Base-by-base conservation (phyloP, 306 rosid genomes). In the Echinosophora koreensis region DNA sequence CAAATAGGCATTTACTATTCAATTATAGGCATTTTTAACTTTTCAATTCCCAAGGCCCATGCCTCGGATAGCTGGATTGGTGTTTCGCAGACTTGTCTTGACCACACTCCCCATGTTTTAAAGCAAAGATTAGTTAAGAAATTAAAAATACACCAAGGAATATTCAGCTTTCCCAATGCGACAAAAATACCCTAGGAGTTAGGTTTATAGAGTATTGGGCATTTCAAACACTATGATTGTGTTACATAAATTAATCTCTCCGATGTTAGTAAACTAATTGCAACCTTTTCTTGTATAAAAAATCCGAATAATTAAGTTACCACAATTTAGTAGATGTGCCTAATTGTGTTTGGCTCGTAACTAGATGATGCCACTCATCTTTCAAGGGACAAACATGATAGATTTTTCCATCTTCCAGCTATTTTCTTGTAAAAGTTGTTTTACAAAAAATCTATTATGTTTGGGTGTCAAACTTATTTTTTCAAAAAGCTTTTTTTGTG, bases 131-230 rank as follows among this genome's bases (percentile, higher is more conserved):
- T 66, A 46, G 17, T 64, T 69, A 76, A 65, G 1, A 77, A 60
- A 28, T 72, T 38, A 1, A 58, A 72, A 58, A 39, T 38, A 22
- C 52, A 18, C 10, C 27, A 37, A 77, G 79, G 94, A 89, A 91
- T 90, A 91, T 87, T 94, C 88, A 90, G 89, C 82, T 74, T 89
- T 87, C 83, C 97, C 90, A 87, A 90, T 84, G 97, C 95, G 93
- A 92, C 97, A 94, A 94, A 85, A 88, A 89, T 94, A 84, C 95
- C 88, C 74, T 73, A 69, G 86, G 85, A 77, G 65, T 86, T 77
- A 73, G 79, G 69, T 69, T 64, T 66, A 34, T 67, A 59, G 76
- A 82, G 70, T 86, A 67, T 63, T 74, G 78, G 75, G 73, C 83
- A 82, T 69, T 82, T 47, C 46, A 82, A 80, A 83, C 76, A 61